These are phyloP conservation scores for Pseudogymnoascus verrucosus DNA, from an alignment of 2,329 filamentous ascomycete genomes.

Conservation along the genomic window DNA sequence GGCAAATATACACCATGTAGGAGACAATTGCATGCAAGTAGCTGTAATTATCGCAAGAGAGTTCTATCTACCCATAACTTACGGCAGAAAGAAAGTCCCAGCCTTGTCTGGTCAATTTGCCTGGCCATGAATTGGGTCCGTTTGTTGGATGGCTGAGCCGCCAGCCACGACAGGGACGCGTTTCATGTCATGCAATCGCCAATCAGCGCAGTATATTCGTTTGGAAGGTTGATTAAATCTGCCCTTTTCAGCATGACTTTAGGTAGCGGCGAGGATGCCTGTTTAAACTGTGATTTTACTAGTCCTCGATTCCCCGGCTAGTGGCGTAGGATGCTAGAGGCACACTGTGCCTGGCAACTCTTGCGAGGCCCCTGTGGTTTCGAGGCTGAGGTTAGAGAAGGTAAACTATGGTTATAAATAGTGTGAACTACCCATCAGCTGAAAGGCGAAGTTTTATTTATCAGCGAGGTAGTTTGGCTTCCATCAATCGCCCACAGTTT, in stretches of 20 bases:
- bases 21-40: background rate
- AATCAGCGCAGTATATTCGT: background rate
- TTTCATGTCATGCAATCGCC: background rate
- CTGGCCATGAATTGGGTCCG: background rate
- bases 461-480: background rate
- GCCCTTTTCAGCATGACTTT: no score
- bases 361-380: background rate
- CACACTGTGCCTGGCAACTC: background rate
- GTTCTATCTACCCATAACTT: background rate
- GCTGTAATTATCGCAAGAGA: background rate
- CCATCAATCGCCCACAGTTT: background rate
- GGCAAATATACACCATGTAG: background rate
- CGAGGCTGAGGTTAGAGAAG: background rate
- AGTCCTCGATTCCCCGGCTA: background rate
- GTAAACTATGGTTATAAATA: background rate
- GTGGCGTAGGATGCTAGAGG: background rate
- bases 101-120: background rate
- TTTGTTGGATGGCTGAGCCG: background rate
- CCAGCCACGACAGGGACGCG: background rate
- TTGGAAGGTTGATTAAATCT: background rate
- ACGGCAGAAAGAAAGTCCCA: background rate
- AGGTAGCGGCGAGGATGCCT: background rate
- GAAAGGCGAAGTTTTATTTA: background rate
- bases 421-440: background rate
- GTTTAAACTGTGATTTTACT: background rate